Evolutionary conservation across 495 filamentous ascomycete genomes (phyloP).

Genomic region (Aspergillus wentii): DNA sequence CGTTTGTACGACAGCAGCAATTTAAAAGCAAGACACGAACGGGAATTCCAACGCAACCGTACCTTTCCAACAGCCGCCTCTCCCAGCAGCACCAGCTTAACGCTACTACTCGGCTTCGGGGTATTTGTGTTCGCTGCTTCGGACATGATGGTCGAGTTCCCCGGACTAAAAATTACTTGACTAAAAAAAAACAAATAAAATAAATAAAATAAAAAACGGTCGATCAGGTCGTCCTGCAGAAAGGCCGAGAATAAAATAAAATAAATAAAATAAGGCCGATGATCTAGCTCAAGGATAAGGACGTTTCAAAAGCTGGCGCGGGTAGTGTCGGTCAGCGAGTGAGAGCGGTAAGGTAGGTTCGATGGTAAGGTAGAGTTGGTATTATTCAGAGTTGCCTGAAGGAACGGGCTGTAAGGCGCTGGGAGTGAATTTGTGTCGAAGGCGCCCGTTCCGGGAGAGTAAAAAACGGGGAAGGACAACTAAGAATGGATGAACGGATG

Average conservation of each 20-base stretch:
- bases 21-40: slow-evolving; percentile 4
- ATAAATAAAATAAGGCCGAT: slow-evolving; percentile 21
- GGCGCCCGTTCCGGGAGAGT: too few relatives aligned
- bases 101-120: slow-evolving; percentile 96
- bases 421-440: too few relatives aligned
- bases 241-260: slow-evolving; percentile 20
- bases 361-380: too few relatives aligned
- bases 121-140: slow-evolving; percentile 48
- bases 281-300: slow-evolving; percentile 18
- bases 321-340: too few relatives aligned
- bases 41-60: slow-evolving; percentile 23
- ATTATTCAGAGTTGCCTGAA: slow-evolving; percentile 18
- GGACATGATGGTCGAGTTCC: slow-evolving; percentile 31
- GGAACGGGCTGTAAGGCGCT: too few relatives aligned
- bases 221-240: slow-evolving; percentile 33
- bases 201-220: too few relatives aligned
- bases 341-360: too few relatives aligned
- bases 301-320: slow-evolving; percentile 3
- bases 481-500: slow-evolving; percentile 6
- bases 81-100: slow-evolving; percentile 95
- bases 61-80: slow-evolving; percentile 99
- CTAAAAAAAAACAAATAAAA: too few relatives aligned
- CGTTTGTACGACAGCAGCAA: slow-evolving; percentile 14
- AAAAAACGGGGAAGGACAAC: too few relatives aligned
- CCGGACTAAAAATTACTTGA: too few relatives aligned